A percentile compares a stretch with the other conserved stretches of the same genome.
phyloP scores from a whole-genome alignment of 2,329 filamentous ascomycete species.

The Arachnopeziza araneosa region DNA sequence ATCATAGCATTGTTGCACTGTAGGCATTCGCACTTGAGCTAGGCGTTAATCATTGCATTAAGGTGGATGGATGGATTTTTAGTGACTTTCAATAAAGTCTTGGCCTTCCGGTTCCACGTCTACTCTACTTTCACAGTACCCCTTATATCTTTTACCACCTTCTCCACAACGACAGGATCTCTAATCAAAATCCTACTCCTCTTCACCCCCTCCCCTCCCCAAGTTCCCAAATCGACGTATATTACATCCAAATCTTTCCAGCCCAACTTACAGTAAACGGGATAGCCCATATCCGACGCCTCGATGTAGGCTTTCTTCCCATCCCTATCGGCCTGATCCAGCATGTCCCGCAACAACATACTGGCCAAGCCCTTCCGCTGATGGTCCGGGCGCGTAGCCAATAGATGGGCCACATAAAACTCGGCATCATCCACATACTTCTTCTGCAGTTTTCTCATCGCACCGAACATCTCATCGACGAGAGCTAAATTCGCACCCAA shows the following conservation, averaged over 20 bases:
- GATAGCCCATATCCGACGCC: slow-evolving; percentile 33
- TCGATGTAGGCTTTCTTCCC: slow-evolving; percentile 34
- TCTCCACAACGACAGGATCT: slow-evolving; percentile 12
- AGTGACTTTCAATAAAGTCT: not conserved
- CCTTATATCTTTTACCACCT: not conserved
- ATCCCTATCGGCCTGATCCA: slow-evolving; percentile 33
- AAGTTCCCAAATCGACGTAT: slow-evolving; percentile 25
- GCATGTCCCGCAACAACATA: slow-evolving; percentile 32
- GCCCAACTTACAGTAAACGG: slow-evolving; percentile 35
- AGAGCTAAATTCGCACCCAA: slow-evolving; percentile 29
- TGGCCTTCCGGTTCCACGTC: not conserved
- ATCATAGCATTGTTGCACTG: not conserved
- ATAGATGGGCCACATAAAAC: slow-evolving; percentile 34
- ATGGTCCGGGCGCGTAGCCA: slow-evolving; percentile 33
- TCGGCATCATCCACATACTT: slow-evolving; percentile 29
- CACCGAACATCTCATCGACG: slow-evolving; percentile 28
- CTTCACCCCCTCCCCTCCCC: slow-evolving; percentile 17
- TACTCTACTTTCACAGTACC: not conserved
- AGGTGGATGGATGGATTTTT: not conserved
- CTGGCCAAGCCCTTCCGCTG: slow-evolving; percentile 33
- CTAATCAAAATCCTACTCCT: slow-evolving; percentile 26
- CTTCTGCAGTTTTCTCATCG: slow-evolving; percentile 22
- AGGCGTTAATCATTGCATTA: not conserved
- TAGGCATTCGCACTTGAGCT: not conserved
- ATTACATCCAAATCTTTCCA: slow-evolving; percentile 33